These are phyloP conservation scores for Prosopis cineraria DNA, from an alignment of 306 rosid genomes.

Conservation along the genomic window DNA sequence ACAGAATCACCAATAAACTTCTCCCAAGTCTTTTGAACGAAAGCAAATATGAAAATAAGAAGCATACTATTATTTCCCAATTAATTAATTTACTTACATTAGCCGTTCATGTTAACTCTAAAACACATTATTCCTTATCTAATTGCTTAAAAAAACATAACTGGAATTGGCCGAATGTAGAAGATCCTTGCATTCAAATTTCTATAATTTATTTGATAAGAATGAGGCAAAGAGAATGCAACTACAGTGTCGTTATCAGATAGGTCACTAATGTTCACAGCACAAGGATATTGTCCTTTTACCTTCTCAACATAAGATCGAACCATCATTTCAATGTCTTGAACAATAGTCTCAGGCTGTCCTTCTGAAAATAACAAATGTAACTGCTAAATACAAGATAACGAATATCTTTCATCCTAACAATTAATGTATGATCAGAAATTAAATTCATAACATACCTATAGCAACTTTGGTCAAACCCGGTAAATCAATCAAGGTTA, in stretches of 20 bases:
- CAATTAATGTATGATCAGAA: background rate
- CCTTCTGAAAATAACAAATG: conserved; percentile 62
- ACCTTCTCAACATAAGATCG: conserved; percentile 89
- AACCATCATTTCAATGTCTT: conserved; percentile 92
- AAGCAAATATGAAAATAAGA: background rate
- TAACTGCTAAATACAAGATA: background rate
- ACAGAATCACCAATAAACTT: background rate
- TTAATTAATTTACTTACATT: background rate
- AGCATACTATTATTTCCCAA: background rate
- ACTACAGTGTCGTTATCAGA: background rate
- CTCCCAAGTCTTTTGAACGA: background rate
- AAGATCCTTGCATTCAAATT: too few relatives aligned
- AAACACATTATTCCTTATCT: too few relatives aligned
- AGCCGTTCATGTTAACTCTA: too few relatives aligned
- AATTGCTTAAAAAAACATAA: too few relatives aligned
- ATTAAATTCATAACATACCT: conserved; percentile 58
- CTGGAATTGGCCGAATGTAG: too few relatives aligned
- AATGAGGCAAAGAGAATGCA: background rate
- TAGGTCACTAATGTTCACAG: background rate
- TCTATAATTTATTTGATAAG: too few relatives aligned
- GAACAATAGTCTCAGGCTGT: conserved; percentile 86
- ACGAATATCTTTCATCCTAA: background rate
- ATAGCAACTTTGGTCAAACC: conserved; percentile 96
- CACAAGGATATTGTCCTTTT: conserved; percentile 15
- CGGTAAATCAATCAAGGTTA: conserved; percentile 87